Percentiles rank a stretch among this genome's conserved stretches.
These are phyloP conservation scores for Diaporthe amygdali DNA, from an alignment of 2,329 filamentous ascomycete species.

Conservation along the genomic window DNA sequence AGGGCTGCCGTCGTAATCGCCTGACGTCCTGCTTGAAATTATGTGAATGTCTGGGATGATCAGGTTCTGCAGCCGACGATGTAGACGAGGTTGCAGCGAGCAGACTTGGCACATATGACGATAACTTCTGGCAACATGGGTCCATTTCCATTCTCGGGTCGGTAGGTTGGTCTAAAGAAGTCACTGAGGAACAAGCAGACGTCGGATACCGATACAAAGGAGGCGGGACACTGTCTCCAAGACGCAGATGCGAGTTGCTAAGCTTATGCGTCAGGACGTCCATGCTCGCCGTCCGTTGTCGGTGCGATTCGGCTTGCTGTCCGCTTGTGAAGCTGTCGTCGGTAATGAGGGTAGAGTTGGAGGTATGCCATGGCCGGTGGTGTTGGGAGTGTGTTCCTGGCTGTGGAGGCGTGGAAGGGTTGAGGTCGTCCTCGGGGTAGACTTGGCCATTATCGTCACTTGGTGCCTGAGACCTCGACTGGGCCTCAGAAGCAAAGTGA, in stretches of 20 bases:
- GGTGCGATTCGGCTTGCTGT: neutral
- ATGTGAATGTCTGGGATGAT: neutral
- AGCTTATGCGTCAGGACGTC: slow-evolving; percentile 20
- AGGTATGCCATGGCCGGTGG: neutral
- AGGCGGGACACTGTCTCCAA: slow-evolving; percentile 6
- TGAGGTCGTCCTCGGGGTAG: neutral
- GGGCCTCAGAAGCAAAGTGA: slow-evolving; percentile 20
- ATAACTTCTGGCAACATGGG: neutral
- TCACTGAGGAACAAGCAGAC: slow-evolving; percentile 14
- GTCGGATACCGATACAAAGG: neutral
- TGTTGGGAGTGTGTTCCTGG: neutral
- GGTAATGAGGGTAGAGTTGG: neutral
- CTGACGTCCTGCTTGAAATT: neutral
- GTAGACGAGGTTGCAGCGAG: neutral
- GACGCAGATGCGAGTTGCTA: slow-evolving; percentile 23
- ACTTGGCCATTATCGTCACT: slow-evolving; percentile 9
- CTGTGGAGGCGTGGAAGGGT: neutral
- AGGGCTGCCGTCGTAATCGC: slow-evolving; percentile 23
- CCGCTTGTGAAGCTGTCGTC: neutral
- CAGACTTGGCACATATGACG: neutral
- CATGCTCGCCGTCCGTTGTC: slow-evolving; percentile 8
- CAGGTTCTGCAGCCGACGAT: slow-evolving; percentile 9
- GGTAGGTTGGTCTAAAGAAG: neutral
- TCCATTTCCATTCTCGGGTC: neutral
- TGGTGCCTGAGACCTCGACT: neutral